Percentiles rank a stretch among this genome's conserved stretches.
Evolutionary conservation across 257 asterid genomes (phyloP).

Genomic region (Petunia secreta): DNA sequence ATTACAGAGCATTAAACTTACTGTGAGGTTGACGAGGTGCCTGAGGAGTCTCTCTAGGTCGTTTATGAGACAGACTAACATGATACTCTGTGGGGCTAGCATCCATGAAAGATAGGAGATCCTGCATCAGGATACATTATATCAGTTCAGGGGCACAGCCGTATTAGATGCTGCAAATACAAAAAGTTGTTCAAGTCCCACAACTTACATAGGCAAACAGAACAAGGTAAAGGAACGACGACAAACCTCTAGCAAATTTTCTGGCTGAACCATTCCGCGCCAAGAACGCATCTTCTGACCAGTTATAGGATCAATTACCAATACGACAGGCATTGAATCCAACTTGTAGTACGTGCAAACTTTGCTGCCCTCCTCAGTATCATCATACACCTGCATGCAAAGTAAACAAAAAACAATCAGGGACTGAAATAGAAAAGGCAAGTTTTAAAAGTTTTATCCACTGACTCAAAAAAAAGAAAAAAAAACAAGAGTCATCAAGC

Average conservation of each 20-base stretch:
- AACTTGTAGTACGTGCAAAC: slow-evolving; percentile 88
- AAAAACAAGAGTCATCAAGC: neutral
- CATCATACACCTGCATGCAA: slow-evolving; percentile 70
- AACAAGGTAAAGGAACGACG: slow-evolving; percentile 15
- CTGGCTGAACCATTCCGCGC: slow-evolving; percentile 98
- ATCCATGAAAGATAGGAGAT: slow-evolving; percentile 88
- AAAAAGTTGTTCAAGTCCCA: neutral
- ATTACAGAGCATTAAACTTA: slow-evolving; percentile 34
- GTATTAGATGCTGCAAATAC: neutral
- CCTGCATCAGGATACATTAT: slow-evolving; percentile 50
- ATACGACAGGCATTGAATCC: slow-evolving; percentile 74
- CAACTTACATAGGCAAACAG: neutral
- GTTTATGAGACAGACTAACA: slow-evolving; percentile 71
- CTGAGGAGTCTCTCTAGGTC: slow-evolving; percentile 77
- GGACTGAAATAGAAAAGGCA: neutral
- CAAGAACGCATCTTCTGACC: slow-evolving; percentile 95
- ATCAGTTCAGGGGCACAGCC: neutral
- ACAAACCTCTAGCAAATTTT: slow-evolving; percentile 80
- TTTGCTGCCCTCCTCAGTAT: slow-evolving; percentile 96
- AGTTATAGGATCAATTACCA: slow-evolving; percentile 88
- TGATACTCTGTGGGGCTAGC: slow-evolving; percentile 84
- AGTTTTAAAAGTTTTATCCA: neutral
- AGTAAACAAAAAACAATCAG: slow-evolving; percentile 29
- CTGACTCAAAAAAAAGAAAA: neutral
- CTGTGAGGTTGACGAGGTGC: slow-evolving; percentile 46